phyloP scores from a whole-genome alignment of 169 alveolate genomes.

The Cardiosporidium cionae region DNA sequence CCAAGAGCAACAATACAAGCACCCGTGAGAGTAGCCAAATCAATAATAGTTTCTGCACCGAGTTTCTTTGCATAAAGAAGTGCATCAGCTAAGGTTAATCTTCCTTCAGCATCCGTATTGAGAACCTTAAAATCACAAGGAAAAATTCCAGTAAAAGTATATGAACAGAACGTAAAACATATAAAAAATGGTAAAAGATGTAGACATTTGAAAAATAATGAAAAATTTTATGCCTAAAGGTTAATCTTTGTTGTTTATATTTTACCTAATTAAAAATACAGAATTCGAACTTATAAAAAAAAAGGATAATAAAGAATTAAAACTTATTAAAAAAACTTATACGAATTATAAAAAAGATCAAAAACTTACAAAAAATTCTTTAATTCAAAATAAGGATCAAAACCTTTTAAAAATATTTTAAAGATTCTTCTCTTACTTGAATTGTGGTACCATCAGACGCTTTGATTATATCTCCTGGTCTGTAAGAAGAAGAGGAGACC shows the following conservation, averaged over 20 bases:
- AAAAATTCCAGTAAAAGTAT: not conserved
- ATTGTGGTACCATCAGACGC: slow-evolving; percentile 79
- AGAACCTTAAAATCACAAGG: slow-evolving; percentile 81
- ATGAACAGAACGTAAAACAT: not conserved
- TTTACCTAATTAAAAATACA: too few species aligned
- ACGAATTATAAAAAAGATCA: too few species aligned
- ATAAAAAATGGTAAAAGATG: slow-evolving; percentile 17
- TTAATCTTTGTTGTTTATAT: too few species aligned
- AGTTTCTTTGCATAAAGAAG: slow-evolving; percentile 78
- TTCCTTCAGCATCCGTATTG: slow-evolving; percentile 97
- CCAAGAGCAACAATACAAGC: slow-evolving; percentile 80
- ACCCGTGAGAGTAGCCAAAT: slow-evolving; percentile 93
- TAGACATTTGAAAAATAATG: slow-evolving; percentile 8
- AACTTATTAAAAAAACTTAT: too few species aligned
- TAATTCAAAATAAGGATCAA: too few species aligned
- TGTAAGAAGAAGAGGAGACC: slow-evolving; percentile 71
- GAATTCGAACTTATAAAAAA: too few species aligned
- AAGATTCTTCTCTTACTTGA: slow-evolving; percentile 21
- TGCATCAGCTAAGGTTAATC: slow-evolving; percentile 93
- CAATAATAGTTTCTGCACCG: slow-evolving; percentile 74
- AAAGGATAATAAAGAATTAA: too few species aligned
- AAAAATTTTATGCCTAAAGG: too few species aligned
- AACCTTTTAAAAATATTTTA: slow-evolving; percentile 11
- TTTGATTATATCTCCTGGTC: slow-evolving; percentile 86
- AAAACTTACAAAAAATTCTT: too few species aligned